Evolutionary conservation across 164 flowering plant species (phyloP).

Genomic region (Warburgia ugandensis): DNA sequence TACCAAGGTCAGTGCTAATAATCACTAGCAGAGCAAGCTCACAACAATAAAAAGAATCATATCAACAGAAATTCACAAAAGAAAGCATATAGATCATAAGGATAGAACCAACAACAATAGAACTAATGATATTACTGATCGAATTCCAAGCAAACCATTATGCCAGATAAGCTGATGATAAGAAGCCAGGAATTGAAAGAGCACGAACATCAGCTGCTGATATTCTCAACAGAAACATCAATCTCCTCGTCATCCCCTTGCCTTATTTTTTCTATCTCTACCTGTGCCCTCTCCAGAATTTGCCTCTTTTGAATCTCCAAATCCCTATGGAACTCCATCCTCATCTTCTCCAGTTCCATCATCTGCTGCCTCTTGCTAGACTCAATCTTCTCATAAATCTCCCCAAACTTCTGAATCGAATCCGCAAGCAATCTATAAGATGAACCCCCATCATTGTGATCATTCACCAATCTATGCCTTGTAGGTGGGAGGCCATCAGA

Average conservation of each 20-base stretch:
- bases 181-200: background rate
- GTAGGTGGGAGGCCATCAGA: constrained; percentile 58
- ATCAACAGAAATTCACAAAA: too few species aligned
- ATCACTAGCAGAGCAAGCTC: too few species aligned
- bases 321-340: constrained; percentile 81
- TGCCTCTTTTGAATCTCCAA: constrained; percentile 76
- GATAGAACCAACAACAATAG: too few species aligned
- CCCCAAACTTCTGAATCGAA: constrained; percentile 73
- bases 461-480: constrained; percentile 16
- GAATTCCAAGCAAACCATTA: too few species aligned
- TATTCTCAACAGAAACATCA: constrained; percentile 31
- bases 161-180: too few species aligned
- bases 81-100: too few species aligned
- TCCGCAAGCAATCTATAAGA: constrained; percentile 60
- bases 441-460: constrained; percentile 17
- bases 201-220: constrained; percentile 21
- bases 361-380: constrained; percentile 73
- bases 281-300: constrained; percentile 71
- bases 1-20: too few species aligned
- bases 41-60: too few species aligned
- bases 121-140: too few species aligned
- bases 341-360: constrained; percentile 85
- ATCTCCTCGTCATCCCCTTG: constrained; percentile 44
- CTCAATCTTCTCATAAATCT: constrained; percentile 89
- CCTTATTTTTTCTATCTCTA: constrained; percentile 64